Base-by-base conservation (phyloP, 495 filamentous ascomycete species). In the Tuber microsphaerosporum region DNA sequence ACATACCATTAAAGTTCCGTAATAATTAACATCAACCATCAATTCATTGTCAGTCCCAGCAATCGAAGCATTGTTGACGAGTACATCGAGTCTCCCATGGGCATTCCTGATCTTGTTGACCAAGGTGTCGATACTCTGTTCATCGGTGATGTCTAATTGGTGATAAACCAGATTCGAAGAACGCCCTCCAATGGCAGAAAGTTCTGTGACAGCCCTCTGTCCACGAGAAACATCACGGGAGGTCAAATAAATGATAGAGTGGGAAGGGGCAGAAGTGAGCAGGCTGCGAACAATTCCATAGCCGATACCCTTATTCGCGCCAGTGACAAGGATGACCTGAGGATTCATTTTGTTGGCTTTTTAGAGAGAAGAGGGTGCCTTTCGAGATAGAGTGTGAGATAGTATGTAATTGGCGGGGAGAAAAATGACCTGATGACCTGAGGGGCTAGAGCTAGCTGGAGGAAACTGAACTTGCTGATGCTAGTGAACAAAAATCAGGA, bases 61-160 rank as follows among this genome's bases (percentile, higher is more conserved):
- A 34, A 75, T 44, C 12, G 41, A 44, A 26, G 73, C 70, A 72
- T 77, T 77, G 41, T 77, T 77, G 12, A 77, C n/a, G 46, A 75
- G 46, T 7, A 77, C 76, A 43, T 77, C 73, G 39, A 75, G 68
- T 16, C 51, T 19, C n/a, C 74, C 73, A 46, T 75, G 48, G 14
- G 69, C 74, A 69, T 83, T 79, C 44, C 82, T 79, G 39, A 84
- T 78, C 73, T 78, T 83, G 68, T 85, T 79, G 37, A 81, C 75
- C 22, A 75, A 17, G 2, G 41, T n/a, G 19, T 77, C 51, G 42
- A 75, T 75, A 12, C 73, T 76, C 17, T 42, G 12, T 26, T 46
- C 45, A 34, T 69, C 45, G 4, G 46, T 44, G 14, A 46, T 71
- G 39, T 76, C 75, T 26, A 76, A 70, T 26, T 34, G 26, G 46